Evolutionary conservation across 176 grass and related monocot species (phyloP).

Genomic region (Triticum turgidum): DNA sequence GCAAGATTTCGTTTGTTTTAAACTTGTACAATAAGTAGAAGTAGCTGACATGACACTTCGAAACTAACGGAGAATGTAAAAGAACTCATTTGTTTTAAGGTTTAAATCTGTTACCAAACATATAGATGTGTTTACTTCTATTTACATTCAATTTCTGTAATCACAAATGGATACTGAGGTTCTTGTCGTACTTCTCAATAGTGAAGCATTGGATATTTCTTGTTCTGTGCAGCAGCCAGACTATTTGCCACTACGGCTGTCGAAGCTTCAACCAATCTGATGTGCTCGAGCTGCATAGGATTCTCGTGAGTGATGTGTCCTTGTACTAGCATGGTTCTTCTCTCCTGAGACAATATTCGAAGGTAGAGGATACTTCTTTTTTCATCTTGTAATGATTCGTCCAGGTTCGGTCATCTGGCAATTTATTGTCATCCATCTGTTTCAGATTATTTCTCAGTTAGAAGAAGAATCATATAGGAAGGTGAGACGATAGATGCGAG

Average conservation of each 20-base stretch:
- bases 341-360: neutral
- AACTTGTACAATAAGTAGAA: constrained; percentile 1
- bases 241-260: neutral
- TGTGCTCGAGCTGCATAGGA: neutral
- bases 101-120: neutral
- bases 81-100: neutral
- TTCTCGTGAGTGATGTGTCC: neutral
- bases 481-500: neutral
- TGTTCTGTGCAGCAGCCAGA: constrained; percentile 15
- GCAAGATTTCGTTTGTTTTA: neutral
- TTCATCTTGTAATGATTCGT: neutral
- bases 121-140: neutral
- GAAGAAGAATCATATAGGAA: neutral
- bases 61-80: neutral
- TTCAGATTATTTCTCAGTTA: neutral
- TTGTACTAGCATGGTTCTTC: neutral
- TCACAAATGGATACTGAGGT: neutral
- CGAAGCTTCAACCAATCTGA: neutral
- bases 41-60: neutral
- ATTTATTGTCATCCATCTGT: neutral
- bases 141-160: neutral
- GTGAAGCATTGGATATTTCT: neutral
- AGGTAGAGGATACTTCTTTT: neutral
- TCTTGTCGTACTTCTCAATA: neutral
- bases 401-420: neutral